These are phyloP conservation scores for Tuber indicum DNA, from an alignment of 495 filamentous ascomycete genomes.

Conservation along the genomic window DNA sequence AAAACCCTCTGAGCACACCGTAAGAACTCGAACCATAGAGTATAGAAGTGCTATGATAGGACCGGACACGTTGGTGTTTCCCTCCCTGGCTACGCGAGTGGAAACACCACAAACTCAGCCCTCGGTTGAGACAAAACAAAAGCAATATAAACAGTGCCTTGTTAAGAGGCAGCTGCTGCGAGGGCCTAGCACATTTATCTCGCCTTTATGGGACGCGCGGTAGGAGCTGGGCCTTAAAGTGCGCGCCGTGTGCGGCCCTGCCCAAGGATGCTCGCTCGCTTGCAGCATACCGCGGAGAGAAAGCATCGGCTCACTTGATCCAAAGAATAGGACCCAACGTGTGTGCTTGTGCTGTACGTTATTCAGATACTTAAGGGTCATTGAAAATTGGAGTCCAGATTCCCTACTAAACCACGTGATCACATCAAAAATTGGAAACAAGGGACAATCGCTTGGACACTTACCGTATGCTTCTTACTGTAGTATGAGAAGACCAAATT, in stretches of 20 bases:
- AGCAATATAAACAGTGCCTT: not conserved
- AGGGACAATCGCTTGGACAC: too few species aligned
- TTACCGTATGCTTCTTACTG: too few species aligned
- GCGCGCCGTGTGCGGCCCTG: not conserved
- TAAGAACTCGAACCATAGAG: not conserved
- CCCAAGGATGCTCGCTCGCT: not conserved
- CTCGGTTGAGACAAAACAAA: not conserved
- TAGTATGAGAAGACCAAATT: too few species aligned
- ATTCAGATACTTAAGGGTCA: too few species aligned
- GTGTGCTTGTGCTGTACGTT: too few species aligned
- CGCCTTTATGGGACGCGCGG: not conserved
- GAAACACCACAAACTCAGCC: not conserved
- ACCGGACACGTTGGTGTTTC: not conserved
- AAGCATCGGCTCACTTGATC: not conserved
- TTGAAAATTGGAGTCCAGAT: too few species aligned
- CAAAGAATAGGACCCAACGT: too few species aligned
- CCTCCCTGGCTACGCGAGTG: not conserved
- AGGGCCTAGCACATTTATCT: not conserved
- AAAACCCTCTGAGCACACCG: not conserved
- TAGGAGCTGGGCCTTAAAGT: not conserved
- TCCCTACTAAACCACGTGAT: too few species aligned
- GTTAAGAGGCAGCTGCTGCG: not conserved
- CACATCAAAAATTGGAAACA: too few species aligned
- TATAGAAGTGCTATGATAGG: not conserved
- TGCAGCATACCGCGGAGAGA: not conserved